Base-by-base conservation (phyloP, 805 yeast genomes). In the Hagleromyces aurorensis region DNA sequence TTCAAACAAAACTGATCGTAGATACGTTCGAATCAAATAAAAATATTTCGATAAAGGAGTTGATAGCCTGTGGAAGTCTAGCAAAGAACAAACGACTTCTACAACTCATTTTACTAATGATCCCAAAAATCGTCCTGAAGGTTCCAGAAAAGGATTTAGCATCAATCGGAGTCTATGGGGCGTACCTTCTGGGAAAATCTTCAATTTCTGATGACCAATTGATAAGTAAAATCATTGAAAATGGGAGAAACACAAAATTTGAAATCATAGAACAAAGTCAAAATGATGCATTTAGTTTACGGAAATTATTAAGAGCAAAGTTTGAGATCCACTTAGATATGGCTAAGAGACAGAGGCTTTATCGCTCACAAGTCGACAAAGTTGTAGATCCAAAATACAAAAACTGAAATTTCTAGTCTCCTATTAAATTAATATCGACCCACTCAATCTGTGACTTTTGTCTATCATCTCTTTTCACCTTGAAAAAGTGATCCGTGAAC, bases 401-500 rank as follows among this genome's bases (percentile, higher is more conserved):
- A 14, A 7, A 7, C 10, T 8, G 12, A 7, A 12, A n/a, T 16
- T 9, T n/a, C 36, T 28, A 48, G 15, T 52, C 56, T 4, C 47
- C 52, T 35, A 56, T 64, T 33, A 52, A 57, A 19, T 55, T 56
- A n/a, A 66, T 66, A 32, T 61, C 64, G 6, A 65, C 68, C 64
- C 72, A 63, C 39, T 69, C 75, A 28, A 91, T 89, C 31, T 74
- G 72, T 2, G 96, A 83, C 39, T 76, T 76, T 46, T 86, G 91
- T 33, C 81, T 67, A 34, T 78, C 81, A 54, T 86, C 85, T 51
- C 98, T 68, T 41, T 71, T 71, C 10, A 91, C 76, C 37, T 81
- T 68, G 57, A 78, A 91, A 56, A 82, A 91, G 50, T 81, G 86
- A 51, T 85, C 96, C 7, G 94, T 77, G 50, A 82, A 86, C 34